Evolutionary conservation across 805 yeast genomes (phyloP), one percentile per base, ranked within the genome.

Genomic region (Starmerella potacharoeniae): DNA sequence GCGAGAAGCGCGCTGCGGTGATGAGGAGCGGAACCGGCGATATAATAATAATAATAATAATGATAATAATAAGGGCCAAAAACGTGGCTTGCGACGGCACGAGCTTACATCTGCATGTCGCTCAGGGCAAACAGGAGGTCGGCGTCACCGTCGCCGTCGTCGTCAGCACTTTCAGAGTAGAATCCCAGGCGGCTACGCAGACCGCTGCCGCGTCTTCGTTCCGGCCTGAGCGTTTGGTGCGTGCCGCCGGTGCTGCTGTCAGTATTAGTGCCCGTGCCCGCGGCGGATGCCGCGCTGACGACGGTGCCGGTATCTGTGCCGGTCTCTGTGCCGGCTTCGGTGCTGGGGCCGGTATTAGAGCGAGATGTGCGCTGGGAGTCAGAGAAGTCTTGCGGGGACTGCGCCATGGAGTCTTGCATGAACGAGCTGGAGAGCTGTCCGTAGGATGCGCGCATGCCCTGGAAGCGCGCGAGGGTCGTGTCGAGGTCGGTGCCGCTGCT

Each of bases 341-440:
- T 33, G 35, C 35, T 10, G 2, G 35, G 35, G 35, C 35, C 35
- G 4, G 35, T 33, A 33, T 33, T 33, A 33, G 35, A 10, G 35
- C 11, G 30, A 43, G 46, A 55, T 5, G 42, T 33, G 39, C 31
- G 53, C 22, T 14, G n/a, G 9, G 42, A 29, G 30, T 17, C 16
- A 5, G 49, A 35, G 55, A 39, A 17, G 55, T 49, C 41, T 52
- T 49, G 45, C 39, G 35, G 10, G 29, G 60, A 58, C 4, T 56
- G 40, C 1, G 53, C 41, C 29, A 39, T 11, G 22, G 54, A 50
- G 51, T 39, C 46, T 10, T 55, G 55, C 49, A 50, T 36, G 16
- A 71, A 57, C 16, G 72, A 67, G 52, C 71, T 73, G 5, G 73
- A 58, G 33, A 71, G 63, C 28, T 65, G 67, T 2, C 63, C 57